Evolutionary conservation across 2,329 filamentous ascomycete genomes (phyloP).

Genomic region (Xylariaceae sp.): DNA sequence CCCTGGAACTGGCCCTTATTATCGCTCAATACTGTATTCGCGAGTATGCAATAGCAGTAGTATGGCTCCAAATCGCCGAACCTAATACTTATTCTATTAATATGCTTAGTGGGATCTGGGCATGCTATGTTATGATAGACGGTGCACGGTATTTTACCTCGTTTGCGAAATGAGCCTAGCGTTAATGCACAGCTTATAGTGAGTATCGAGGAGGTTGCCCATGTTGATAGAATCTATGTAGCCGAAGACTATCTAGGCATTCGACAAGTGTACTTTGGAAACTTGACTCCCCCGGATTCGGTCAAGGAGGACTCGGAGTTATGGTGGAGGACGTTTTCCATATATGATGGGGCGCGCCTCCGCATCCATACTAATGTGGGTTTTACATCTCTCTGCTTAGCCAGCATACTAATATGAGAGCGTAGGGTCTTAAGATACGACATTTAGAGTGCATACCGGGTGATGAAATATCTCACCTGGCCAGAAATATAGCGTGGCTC

Average conservation of each 20-base stretch:
- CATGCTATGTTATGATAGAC: constrained; percentile 4
- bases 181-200: neutral
- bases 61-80: neutral
- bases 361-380: neutral
- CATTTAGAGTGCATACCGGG: neutral
- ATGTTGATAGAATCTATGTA: neutral
- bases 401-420: neutral
- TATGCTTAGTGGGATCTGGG: neutral
- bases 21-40: constrained; percentile 1
- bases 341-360: neutral
- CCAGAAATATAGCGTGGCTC: neutral
- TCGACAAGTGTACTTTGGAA: neutral
- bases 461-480: neutral
- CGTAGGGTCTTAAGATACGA: constrained; percentile 1
- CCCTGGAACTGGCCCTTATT: neutral
- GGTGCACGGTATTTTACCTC: neutral
- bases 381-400: neutral
- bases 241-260: constrained; percentile 4
- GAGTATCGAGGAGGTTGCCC: neutral
- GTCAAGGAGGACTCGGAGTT: neutral
- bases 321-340: neutral
- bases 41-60: neutral
- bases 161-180: neutral
- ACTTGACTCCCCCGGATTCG: neutral
- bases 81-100: neutral